phyloP scores from a whole-genome alignment of 805 yeast genomes.

The Novakomyces olei region DNA sequence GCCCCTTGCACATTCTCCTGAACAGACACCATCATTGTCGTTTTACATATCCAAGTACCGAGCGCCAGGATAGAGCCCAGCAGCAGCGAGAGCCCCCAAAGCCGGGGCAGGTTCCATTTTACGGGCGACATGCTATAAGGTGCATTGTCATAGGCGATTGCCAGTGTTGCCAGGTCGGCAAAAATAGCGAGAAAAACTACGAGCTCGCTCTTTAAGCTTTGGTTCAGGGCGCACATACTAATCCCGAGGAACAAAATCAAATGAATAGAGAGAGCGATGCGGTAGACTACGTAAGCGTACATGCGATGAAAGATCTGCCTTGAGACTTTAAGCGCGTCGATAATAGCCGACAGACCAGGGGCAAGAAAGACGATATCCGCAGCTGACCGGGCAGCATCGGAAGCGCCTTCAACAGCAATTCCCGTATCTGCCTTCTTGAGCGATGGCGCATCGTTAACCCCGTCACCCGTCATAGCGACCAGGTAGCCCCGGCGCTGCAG shows the following conservation, averaged over 20 bases:
- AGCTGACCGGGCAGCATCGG: slow-evolving; percentile 25
- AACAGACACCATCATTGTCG: slow-evolving; percentile 83
- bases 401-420: slow-evolving; percentile 47
- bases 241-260: slow-evolving; percentile 86
- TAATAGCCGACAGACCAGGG: slow-evolving; percentile 39
- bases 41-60: slow-evolving; percentile 83
- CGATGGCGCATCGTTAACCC: slow-evolving; percentile 48
- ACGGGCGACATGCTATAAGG: slow-evolving; percentile 85
- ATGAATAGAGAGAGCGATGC: slow-evolving; percentile 87
- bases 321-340: slow-evolving; percentile 59
- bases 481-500: slow-evolving; percentile 42
- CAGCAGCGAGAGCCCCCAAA: slow-evolving; percentile 61
- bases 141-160: slow-evolving; percentile 80
- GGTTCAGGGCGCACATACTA: slow-evolving; percentile 87
- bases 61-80: slow-evolving; percentile 46
- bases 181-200: slow-evolving; percentile 92
- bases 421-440: slow-evolving; percentile 61
- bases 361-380: slow-evolving; percentile 29
- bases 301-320: slow-evolving; percentile 97
- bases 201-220: slow-evolving; percentile 67
- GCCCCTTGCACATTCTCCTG: slow-evolving; percentile 5
- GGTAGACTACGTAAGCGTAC: slow-evolving; percentile 95
- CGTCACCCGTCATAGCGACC: slow-evolving; percentile 53
- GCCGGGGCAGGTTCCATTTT: slow-evolving; percentile 89
- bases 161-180: slow-evolving; percentile 63